Evolutionary conservation across 495 filamentous ascomycete species (phyloP), one percentile per base, ranked within the genome.

Genomic region (Hypomontagnella monticulosa): DNA sequence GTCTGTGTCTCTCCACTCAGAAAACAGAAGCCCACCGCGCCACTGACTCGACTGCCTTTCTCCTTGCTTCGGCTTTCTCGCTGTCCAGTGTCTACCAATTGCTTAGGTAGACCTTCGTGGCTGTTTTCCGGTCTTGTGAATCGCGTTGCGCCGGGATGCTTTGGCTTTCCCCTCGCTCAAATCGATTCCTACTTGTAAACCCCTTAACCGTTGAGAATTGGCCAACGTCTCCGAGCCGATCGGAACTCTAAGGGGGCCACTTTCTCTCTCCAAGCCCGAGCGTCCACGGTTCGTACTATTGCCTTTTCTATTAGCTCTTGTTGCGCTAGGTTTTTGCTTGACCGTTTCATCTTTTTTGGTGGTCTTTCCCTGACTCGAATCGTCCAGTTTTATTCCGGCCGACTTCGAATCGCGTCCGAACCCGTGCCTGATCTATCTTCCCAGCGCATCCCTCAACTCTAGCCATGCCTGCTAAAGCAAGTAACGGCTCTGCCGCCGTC

Each of bases 101-200:
- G 38, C 19, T 10, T 34, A 63, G 48, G 43, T 34, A 63, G 48
- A 49, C 32, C 42, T 55, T 55, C 12, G 58, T 63, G 59, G 37
- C 34, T 55, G 38, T 52, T 50, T 43, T 48, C 36, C 20, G 37
- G 41, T 56, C 49, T 56, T 58, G 50, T 44, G 33, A 60, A 64
- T 69, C 55, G 66, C 51, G 38, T 60, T 60, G 66, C 60, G 66
- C 57, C 60, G 66, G 66, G 66, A 64, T 69, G 66, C 54, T 69
- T 57, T 62, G 56, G 59, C 9, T 55, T 6, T 52, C 23, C 55
- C 41, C 55, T 63, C 56, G 59, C 47, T 53, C 11, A 64, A 33
- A 63, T 40, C 55, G 38, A 43, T 30, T 16, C 40, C 19, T 60
- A 46, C 43, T 61, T 60, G 18, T 20, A 43, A 63, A 46, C 37